Evolutionary conservation across 1,139 yeast species (phyloP).

Genomic region (Saccharomyces hybrid): DNA sequence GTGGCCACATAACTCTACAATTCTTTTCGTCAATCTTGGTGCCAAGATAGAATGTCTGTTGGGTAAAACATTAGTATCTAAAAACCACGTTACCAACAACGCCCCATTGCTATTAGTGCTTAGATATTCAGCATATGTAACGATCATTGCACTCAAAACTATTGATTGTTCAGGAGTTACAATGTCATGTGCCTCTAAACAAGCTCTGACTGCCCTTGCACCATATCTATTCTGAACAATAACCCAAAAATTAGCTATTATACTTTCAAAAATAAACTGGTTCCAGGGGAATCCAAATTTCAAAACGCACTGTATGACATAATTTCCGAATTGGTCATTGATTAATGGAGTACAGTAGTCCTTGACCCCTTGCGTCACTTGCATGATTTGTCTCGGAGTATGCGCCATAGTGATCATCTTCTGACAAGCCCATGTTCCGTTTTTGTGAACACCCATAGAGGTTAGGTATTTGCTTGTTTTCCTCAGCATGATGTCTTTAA

Average conservation of each 20-base stretch:
- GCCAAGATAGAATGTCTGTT: conserved; percentile 51
- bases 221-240: conserved; percentile 90
- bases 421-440: conserved; percentile 99
- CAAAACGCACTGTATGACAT: conserved; percentile 88
- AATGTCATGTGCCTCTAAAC: conserved; percentile 63
- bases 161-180: conserved; percentile 61
- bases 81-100: conserved; percentile 82
- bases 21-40: conserved; percentile 51
- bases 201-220: conserved; percentile 89
- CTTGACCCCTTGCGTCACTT: conserved; percentile 62
- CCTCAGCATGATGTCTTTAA: conserved; percentile 76
- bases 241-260: conserved; percentile 69
- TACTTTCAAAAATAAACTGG: conserved; percentile 81
- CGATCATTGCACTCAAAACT: conserved; percentile 72
- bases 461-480: conserved; percentile 74
- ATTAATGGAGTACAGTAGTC: conserved; percentile 82
- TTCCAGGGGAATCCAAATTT: conserved; percentile 85
- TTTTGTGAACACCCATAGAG: conserved; percentile 90
- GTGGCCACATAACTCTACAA: conserved; percentile 66
- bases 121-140: conserved; percentile 69
- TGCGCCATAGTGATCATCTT: conserved; percentile 76
- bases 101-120: conserved; percentile 86
- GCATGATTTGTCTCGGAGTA: conserved; percentile 58
- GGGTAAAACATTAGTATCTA: conserved; percentile 72
- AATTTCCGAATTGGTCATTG: conserved; percentile 94